Base-by-base conservation (phyloP, 352 stramenopile genomes). In the Globisporangium rhizosaccharum region DNA sequence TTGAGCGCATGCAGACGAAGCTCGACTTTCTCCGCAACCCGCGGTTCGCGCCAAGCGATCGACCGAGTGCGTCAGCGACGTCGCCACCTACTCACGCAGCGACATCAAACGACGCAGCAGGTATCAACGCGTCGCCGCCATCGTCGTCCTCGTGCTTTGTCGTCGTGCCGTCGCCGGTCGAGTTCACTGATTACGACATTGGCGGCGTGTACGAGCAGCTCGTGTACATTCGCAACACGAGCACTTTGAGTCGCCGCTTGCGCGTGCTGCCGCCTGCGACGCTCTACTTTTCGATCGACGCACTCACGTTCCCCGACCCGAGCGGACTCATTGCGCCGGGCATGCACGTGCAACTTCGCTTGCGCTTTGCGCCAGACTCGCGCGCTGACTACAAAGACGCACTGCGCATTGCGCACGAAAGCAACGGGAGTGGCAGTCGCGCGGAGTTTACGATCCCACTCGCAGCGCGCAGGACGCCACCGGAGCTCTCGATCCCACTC, bases 151-250 rank as follows among this genome's bases (percentile, higher is more conserved):
- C n/a, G 10, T 66, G 66, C 42, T 91, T 91, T 47, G 65, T 71
- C 2, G 70, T 87, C 14, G 65, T 75, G 3, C 81, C 84, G 30
- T 80, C 72, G 17, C 75, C 77, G 0, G 73, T 93, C 45, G 58
- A 60, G 39, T 94, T 94, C 51, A 84, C 75, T 0, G 60, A 79
- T 26, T 94, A 91, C 58, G 82, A 90, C 48, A 72, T 79, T 18
- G 80, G 75, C 33, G 82, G 82, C n/a, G 67, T 90, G 17, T 92
- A 94, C 67, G 80, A 94, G 61, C 79, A 92, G 57, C 59, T 73
- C 6, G 66, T 90, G 39, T 74, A 79, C 18, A 30, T 93, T 1
- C 80, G 79, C 54, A 93, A 93, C 54, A 73, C 62, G 17, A 81
- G 69, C n/a, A 10, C 47, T 1, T 51, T 89, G 10, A 87, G 79